Evolutionary conservation across 345 rosid species (phyloP).

Genomic region (Limnanthes douglasii): DNA sequence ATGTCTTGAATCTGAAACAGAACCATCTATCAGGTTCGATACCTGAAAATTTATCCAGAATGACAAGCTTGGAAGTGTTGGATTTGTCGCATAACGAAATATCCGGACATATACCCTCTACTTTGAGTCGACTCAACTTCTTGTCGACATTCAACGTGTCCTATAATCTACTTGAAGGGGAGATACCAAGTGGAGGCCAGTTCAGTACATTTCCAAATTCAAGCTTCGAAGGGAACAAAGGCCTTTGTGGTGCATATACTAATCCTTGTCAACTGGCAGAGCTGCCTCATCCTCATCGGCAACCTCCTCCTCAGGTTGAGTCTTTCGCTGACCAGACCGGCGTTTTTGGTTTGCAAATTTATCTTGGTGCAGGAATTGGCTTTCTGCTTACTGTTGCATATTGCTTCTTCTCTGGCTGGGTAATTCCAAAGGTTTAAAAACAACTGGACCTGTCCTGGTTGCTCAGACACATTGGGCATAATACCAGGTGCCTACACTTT

Average conservation of each 20-base stretch:
- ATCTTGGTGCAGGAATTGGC: no score
- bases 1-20: constrained; percentile 26
- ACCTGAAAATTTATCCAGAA: constrained; percentile 24
- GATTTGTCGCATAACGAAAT: constrained; percentile 33
- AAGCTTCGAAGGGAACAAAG: constrained; percentile 67
- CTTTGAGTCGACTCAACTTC: constrained; percentile 25
- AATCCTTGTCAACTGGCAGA: constrained; percentile 32
- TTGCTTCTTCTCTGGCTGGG: no score
- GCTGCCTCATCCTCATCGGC: no score
- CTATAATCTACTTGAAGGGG: constrained; percentile 34
- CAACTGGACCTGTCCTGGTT: no score
- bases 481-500: no score
- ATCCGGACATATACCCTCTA: constrained; percentile 23
- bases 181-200: constrained; percentile 49
- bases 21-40: constrained; percentile 27
- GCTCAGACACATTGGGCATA: no score
- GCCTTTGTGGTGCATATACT: constrained; percentile 61
- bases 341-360: no score
- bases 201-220: constrained; percentile 63
- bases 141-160: constrained; percentile 48
- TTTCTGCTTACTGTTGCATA: no score
- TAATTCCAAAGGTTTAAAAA: no score
- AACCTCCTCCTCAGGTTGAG: no score
- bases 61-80: constrained; percentile 37
- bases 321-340: no score